Base-by-base conservation (phyloP, 768 basidiomycete genomes). In the Tulasnella sp. region DNA sequence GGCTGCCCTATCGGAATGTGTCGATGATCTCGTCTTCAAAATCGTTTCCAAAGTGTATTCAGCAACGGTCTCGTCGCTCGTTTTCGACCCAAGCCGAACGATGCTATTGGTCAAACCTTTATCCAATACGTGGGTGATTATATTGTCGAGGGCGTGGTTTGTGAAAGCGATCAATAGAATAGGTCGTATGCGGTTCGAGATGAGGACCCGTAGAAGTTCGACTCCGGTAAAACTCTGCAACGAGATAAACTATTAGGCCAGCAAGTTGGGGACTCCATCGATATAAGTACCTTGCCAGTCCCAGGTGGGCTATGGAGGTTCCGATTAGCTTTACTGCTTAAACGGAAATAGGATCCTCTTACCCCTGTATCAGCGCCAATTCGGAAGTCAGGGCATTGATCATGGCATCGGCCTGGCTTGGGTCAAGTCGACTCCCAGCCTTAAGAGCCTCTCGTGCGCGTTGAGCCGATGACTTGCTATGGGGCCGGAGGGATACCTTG, bases 81-180 rank as follows among this genome's bases (percentile, higher is more conserved):
- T 82, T 0, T 83, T 79, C n/a, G 91, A 88, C 0, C 94, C 94
- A 7, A 94, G 86, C 0, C 94, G 90, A 3, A 94, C 88, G 38
- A 94, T 86, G 44, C 89, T 88, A 0, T 85, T 84, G 0, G 93
- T 93, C 81, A 94, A 92, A 0, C 84, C 83, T 0, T 88, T 89
- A 81, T 94, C 92, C 0, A 94, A 86, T 4, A 94, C 88, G 0
- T 90, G 89, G 3, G 85, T 85, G 2, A 94, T 85, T 85, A 94
- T 88, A 81, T 94, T 92, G 79, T 94, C 93, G 4, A 94, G 87
- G 0, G 93, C 93, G 71, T 94, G 94, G 81, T 94, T 94, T 0
- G 93, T 94, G 85, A 91, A 93, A 0, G 93, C 88, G 39, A 91
- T 88, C 82, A 91, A 84, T 2, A 88, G 83, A 83, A 93, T 90